A percentile compares a stretch with the other conserved stretches of the same genome.
These are phyloP conservation scores for Poa pratensis DNA, from an alignment of 176 grass and related monocot genomes.

Conservation along the genomic window DNA sequence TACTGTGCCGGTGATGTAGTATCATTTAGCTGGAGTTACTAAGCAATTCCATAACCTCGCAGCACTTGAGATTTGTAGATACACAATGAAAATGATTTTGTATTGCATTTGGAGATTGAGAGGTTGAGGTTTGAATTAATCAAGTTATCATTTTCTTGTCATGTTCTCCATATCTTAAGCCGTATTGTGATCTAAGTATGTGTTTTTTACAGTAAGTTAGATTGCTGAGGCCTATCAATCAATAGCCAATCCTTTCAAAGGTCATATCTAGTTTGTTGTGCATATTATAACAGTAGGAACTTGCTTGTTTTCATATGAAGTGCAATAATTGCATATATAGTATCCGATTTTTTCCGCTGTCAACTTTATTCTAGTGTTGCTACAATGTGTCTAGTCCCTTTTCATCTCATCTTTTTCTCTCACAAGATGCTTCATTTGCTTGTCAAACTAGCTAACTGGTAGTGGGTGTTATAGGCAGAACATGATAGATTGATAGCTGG, in stretches of 20 bases:
- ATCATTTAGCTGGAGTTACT: neutral
- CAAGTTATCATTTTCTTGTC: neutral
- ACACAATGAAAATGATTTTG: neutral
- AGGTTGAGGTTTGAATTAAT: neutral
- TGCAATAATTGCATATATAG: conserved; percentile 34
- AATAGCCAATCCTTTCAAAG: conserved; percentile 39
- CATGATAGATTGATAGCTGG: conserved; percentile 4
- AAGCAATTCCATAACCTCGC: neutral
- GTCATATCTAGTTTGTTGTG: conserved; percentile 37
- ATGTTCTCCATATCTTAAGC: conserved; percentile 31
- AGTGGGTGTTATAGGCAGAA: conserved; percentile 5
- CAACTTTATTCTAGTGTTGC: conserved; percentile 39
- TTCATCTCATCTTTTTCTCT: conserved; percentile 38
- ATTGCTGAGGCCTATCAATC: conserved; percentile 13
- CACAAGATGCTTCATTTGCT: conserved; percentile 44
- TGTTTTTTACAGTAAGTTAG: neutral
- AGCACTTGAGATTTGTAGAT: neutral
- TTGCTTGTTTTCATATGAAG: conserved; percentile 17
- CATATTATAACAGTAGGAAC: conserved; percentile 10
- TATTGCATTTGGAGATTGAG: conserved; percentile 30
- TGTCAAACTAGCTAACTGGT: conserved; percentile 38
- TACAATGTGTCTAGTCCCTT: conserved; percentile 1
- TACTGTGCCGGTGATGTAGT: neutral
- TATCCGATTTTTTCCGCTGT: conserved; percentile 18
- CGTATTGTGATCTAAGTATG: neutral